phyloP scores from a whole-genome alignment of 257 asterid genomes.

The Nyctanthes arbortristis region DNA sequence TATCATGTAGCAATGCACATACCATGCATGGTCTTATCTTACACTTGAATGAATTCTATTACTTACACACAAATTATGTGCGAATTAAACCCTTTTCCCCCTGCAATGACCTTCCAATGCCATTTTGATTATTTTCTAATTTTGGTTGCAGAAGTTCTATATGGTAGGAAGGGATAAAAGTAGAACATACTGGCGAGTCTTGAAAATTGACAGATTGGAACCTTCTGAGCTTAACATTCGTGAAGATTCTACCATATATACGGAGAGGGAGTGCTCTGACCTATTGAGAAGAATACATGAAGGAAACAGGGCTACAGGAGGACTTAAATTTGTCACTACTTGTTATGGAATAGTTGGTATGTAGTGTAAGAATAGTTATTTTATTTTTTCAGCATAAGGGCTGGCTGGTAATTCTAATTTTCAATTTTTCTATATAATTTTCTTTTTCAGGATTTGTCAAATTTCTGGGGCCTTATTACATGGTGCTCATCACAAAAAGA shows the following conservation, averaged over 20 bases:
- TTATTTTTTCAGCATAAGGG: not conserved
- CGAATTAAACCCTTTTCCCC: not conserved
- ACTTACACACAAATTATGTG: not conserved
- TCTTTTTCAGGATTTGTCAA: slow-evolving; percentile 36
- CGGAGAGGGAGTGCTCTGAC: slow-evolving; percentile 67
- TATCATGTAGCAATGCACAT: not conserved
- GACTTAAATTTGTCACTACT: slow-evolving; percentile 65
- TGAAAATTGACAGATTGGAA: slow-evolving; percentile 68
- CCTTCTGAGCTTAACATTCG: slow-evolving; percentile 54
- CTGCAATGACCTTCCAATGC: slow-evolving; percentile 1
- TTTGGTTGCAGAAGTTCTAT: slow-evolving; percentile 58
- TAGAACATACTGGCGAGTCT: slow-evolving; percentile 58
- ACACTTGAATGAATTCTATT: not conserved
- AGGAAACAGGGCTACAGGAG: slow-evolving; percentile 69
- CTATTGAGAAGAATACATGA: slow-evolving; percentile 67
- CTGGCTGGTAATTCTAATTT: not conserved
- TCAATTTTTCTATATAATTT: slow-evolving; percentile 9
- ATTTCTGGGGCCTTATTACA: slow-evolving; percentile 79
- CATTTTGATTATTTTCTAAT: slow-evolving; percentile 15
- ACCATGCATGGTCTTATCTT: slow-evolving; percentile 6
- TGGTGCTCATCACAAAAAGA: slow-evolving; percentile 90
- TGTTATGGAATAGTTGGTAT: slow-evolving; percentile 82
- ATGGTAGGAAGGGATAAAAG: slow-evolving; percentile 76
- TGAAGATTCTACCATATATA: slow-evolving; percentile 65
- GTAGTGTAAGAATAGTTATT: slow-evolving; percentile 23